Evolutionary conservation across 192 early-diverging fungal species (phyloP), one percentile per base, ranked within the genome.

Genomic region (Rhizoclosmatium globosum): DNA sequence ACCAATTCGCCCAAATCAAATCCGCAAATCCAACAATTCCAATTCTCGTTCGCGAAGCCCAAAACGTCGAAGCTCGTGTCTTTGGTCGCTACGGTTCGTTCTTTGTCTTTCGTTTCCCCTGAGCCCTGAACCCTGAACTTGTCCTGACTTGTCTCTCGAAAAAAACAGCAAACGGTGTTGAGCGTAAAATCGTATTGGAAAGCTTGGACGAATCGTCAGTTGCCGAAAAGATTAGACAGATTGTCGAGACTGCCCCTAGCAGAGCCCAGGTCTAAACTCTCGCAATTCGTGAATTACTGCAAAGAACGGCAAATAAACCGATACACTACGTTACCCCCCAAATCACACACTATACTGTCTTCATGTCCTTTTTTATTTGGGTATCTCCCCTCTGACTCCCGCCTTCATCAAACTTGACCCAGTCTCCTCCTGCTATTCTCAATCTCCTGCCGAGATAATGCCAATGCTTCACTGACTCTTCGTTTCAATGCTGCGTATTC

Each of bases 51-150:
- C 93, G 96, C 74, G 96, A 98, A 79, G 94, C 94, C 19, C 84
- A 81, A 70, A 92, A 91, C 45, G 89, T 95, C 57, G 92, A 97
- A 84, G 93, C 96, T 15, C 88, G 93, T 68, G 91, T 93, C 59
- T 96, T 95, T 88, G 96, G 94, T 75, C 93, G 95, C 64, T 98
- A 94, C 79, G 94, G 96, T 97, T 88, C 80, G 85, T 64, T 13
- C 17, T 21, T 3, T 64, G 21, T 64, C 31, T 64, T 15, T 1
- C 31, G 62, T 64, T 64, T 53, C 17, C 17, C 17, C 17, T 53
- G 6, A 21, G 62, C 15, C 15, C 64, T 43, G 44, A 23, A 15
- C n/a, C 41, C 15, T 65, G 74, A 69, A 9, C 23, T 21, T 56
- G 38, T 19, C 71, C 46, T 31, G 47, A 50, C 43, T 39, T 39